Conservation (phyloP, 169 alveolate genomes). For the Cryptosporidium ubiquitum region DNA sequence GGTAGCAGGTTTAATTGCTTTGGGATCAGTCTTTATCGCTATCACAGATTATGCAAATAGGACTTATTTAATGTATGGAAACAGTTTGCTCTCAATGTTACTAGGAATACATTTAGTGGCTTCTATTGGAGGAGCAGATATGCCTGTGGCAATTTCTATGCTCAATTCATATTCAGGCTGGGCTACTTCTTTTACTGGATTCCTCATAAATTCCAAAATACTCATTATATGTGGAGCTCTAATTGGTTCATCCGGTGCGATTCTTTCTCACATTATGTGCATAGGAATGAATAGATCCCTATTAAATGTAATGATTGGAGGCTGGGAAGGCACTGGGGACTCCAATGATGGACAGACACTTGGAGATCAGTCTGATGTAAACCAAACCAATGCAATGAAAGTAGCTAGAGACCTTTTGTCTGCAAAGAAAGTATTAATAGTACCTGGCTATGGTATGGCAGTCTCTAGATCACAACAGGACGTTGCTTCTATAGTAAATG, state of each 20-base stretch:
- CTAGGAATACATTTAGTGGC: conserved; percentile 89
- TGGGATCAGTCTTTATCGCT: conserved; percentile 77
- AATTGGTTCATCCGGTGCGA: conserved; percentile 94
- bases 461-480: conserved; percentile 88
- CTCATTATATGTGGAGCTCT: conserved; percentile 93
- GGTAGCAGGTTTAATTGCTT: conserved; percentile 75
- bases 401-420: conserved; percentile 88
- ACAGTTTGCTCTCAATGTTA: conserved; percentile 79
- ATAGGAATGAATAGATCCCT: conserved; percentile 93
- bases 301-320: conserved; percentile 88
- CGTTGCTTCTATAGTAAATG: conserved; percentile 83
- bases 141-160: conserved; percentile 95
- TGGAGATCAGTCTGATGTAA: conserved; percentile 78
- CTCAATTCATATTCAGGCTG: conserved; percentile 94
- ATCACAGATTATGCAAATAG: conserved; percentile 54
- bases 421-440: conserved; percentile 88
- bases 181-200: conserved; percentile 93
- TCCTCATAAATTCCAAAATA: conserved; percentile 89
- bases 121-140: conserved; percentile 94
- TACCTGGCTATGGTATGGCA: conserved; percentile 97
- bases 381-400: conserved; percentile 81
- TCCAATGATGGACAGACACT: conserved; percentile 71
- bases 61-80: conserved; percentile 76
- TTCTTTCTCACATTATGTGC: conserved; percentile 94
- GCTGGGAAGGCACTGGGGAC: conserved; percentile 83